Evolutionary conservation across 176 grass and related monocot species (phyloP).

Genomic region (Hyparrhenia diplandra): DNA sequence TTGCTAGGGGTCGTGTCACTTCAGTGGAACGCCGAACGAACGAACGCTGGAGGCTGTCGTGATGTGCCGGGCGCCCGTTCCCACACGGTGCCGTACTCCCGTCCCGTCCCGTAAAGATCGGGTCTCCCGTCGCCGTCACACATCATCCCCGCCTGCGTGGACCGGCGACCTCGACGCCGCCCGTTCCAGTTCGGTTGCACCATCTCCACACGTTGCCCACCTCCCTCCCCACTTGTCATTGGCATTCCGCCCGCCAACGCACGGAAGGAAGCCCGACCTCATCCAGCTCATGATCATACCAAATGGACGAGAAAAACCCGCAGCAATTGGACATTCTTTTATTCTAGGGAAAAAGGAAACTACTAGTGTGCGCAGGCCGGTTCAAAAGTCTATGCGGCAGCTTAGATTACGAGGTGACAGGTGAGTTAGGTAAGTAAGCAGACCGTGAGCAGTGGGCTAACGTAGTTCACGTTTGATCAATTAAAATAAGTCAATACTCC

Average conservation of each 20-base stretch:
- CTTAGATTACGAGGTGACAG: neutral
- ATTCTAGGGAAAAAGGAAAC: neutral
- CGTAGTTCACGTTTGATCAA: neutral
- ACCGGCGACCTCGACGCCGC: constrained; percentile 28
- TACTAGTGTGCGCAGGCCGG: neutral
- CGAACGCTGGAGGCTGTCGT: neutral
- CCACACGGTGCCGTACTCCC: too few relatives aligned
- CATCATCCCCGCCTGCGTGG: neutral
- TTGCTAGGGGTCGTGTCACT: neutral
- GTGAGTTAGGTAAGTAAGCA: neutral
- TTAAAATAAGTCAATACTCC: too few relatives aligned
- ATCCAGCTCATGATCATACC: constrained; percentile 17
- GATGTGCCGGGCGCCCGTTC: constrained; percentile 32
- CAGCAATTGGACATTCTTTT: neutral
- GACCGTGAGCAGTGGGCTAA: neutral
- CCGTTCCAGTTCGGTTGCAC: neutral
- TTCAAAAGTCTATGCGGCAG: neutral
- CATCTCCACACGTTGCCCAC: constrained; percentile 11
- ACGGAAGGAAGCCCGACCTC: neutral
- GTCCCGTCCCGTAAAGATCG: neutral
- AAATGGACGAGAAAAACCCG: neutral
- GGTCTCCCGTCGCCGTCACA: neutral
- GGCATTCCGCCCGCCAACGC: constrained; percentile 4
- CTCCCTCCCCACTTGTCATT: neutral
- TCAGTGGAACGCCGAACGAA: neutral